Evolutionary conservation across 805 yeast genomes (phyloP), one percentile per base, ranked within the genome.

Genomic region (Metschnikowia aberdeeniae): DNA sequence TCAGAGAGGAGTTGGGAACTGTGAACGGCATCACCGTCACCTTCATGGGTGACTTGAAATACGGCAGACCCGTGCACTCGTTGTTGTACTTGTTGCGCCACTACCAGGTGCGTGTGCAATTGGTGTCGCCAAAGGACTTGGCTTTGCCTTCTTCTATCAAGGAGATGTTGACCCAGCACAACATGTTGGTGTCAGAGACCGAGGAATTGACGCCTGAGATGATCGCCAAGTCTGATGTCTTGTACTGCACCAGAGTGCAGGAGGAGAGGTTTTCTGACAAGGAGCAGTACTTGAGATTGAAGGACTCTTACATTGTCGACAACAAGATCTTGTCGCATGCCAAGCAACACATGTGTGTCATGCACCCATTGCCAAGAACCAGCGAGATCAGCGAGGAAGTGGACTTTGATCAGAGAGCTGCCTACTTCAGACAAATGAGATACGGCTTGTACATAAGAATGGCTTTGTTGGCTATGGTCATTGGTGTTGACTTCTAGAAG

Each of bases 391-490:
- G 86, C 62, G 98, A 90, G 72, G 99, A 93, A 74, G 98, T 93
- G 61, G 99, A 93, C 68, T 93, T 92, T 63, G 99, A 93, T 71
- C 97, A 92, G 70, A 86, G 99, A 69, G 98, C 99, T 54, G 98
- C 99, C 48, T 93, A 93, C 76, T 93, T 93, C 79, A 86, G 99
- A 81, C 98, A 93, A 77, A 93, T 93, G 99, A 86, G 95, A 69
- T 92, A 93, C 65, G 99, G 99, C 51, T 77, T 93, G 66, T 93
- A 84, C 64, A 96, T 95, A 38, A 89, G 99, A 78, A 93, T 93
- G 99, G 99, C 99, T 9, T 75, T 93, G 58, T 78, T 93, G 64
- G 96, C 98, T 45, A 86, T 93, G 96, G 99, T 95, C 53, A 83
- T 93, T 69, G 98, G 98, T 62, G 89, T 88, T 60, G 97, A 89